Conservation (phyloP, 208 protist genomes). For the Acanthamoeba royreba region DNA sequence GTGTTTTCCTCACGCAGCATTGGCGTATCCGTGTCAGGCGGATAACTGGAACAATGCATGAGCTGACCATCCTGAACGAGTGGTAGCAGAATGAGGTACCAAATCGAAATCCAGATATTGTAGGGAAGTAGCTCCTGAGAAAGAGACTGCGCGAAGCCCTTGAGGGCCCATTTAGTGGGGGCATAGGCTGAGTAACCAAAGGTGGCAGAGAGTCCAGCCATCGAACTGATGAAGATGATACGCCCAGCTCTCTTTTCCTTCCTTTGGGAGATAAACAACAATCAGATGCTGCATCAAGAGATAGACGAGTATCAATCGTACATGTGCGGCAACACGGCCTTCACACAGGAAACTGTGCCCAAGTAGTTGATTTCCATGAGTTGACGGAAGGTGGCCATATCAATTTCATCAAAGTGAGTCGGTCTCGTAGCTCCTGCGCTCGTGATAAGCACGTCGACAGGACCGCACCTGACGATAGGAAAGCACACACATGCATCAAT, state of each 20-base stretch:
- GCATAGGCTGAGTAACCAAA: constrained; percentile 61
- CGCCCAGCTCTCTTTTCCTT: constrained; percentile 22
- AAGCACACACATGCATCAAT: no score
- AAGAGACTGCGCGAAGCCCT: neutral
- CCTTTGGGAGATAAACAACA: neutral
- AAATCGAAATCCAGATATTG: constrained; percentile 25
- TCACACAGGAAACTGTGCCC: constrained; percentile 57
- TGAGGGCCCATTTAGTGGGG: constrained; percentile 47
- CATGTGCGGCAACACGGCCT: constrained; percentile 63
- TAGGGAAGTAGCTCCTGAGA: constrained; percentile 49
- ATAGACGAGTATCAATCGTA: no score
- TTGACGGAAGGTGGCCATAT: constrained; percentile 8
- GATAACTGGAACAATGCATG: no score
- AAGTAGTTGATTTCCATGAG: constrained; percentile 64
- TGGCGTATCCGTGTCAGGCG: constrained; percentile 63
- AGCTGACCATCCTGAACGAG: no score
- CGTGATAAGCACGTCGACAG: constrained; percentile 58
- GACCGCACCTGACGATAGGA: neutral
- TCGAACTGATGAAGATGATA: constrained; percentile 53
- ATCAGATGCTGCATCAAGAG: no score
- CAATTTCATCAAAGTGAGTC: constrained; percentile 51
- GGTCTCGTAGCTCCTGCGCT: constrained; percentile 49
- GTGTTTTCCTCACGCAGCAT: constrained; percentile 59
- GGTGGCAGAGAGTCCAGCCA: constrained; percentile 16
- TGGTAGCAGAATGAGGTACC: no score